Evolutionary conservation across 345 rosid species (phyloP), one percentile per base, ranked within the genome.

Genomic region (Odontarrhena argentea): DNA sequence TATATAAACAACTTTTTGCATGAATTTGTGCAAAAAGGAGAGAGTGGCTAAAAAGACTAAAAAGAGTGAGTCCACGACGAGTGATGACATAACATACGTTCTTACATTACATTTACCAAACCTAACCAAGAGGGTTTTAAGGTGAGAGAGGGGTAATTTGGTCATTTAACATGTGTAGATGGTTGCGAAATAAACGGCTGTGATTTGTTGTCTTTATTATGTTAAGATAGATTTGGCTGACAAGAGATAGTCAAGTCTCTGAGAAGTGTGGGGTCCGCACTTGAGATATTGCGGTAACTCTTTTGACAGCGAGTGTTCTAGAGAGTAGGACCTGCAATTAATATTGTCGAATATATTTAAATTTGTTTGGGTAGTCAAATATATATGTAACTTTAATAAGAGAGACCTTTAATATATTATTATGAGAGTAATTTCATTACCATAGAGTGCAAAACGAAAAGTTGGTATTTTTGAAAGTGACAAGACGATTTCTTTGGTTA

Each of bases 131-230:
- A 66, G 62, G 62, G 63, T 41, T 60, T 65, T 45, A 37, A n/a
- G 44, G 51, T 18, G 22, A 18, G 42, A 6, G 46, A 48, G 34
- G 42, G 50, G 41, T 59, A 40, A 35, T 48, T 49, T 40, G 8
- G 65, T 56, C 25, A 26, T 36, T 18, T 13, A 13, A 48, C 36
- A 55, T 25, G 10, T 46, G 22, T 34, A 9, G 25, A 30, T 30
- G 18, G 44, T 32, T 11, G 53, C 1, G 22, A 37, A 56, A 67
- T 57, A 6, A 9, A 61, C 60, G 67, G 73, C 59, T 69, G 52
- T 25, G 44, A 69, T 50, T 54, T 44, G 53, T 50, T 42, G n/a
- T n/a, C 11, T 15, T 18, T 41, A 7, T 25, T 42, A 15, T 18
- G 7, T 15, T 4, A 15, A 14, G 53, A 60, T 69, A 42, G 30